Conservation (phyloP, 495 filamentous ascomycete genomes). For the Tuber calosporum region DNA sequence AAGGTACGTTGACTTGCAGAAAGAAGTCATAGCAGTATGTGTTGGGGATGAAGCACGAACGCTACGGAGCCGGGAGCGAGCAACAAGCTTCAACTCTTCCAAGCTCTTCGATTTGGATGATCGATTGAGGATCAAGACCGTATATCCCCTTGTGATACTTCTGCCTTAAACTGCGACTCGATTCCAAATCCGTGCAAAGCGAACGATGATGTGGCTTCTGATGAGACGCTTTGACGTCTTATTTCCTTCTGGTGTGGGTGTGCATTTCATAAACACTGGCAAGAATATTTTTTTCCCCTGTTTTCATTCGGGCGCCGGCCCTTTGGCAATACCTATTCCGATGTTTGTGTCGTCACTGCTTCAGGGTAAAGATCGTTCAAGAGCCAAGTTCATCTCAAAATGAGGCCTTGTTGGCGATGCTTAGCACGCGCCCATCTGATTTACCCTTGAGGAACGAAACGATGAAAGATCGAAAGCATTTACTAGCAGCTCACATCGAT, state of each 20-base stretch:
- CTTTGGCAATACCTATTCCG: constrained; percentile 17
- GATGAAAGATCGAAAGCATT: constrained; percentile 42
- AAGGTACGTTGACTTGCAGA: constrained; percentile 88
- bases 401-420: constrained; percentile 35
- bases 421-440: constrained; percentile 31
- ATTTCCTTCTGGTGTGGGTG: constrained; percentile 25
- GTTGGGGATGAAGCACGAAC: constrained; percentile 44
- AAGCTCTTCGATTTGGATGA: constrained; percentile 22
- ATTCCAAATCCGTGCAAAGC: constrained; percentile 30
- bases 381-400: constrained; percentile 33
- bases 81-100: constrained; percentile 23
- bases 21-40: constrained; percentile 40
- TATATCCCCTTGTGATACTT: constrained; percentile 29
- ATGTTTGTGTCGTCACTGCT: constrained; percentile 24
- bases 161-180: constrained; percentile 28
- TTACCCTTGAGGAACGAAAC: constrained; percentile 41
- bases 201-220: constrained; percentile 34
- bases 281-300: constrained; percentile 12
- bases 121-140: constrained; percentile 29
- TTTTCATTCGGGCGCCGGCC: constrained; percentile 26
- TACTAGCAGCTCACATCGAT: constrained; percentile 34
- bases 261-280: constrained; percentile 22
- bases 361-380: constrained; percentile 23
- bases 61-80: constrained; percentile 40
- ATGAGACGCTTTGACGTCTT: constrained; percentile 13